Evolutionary conservation across 139 green algal species (phyloP).

Genomic region (Prasinococcaceae sp.): DNA sequence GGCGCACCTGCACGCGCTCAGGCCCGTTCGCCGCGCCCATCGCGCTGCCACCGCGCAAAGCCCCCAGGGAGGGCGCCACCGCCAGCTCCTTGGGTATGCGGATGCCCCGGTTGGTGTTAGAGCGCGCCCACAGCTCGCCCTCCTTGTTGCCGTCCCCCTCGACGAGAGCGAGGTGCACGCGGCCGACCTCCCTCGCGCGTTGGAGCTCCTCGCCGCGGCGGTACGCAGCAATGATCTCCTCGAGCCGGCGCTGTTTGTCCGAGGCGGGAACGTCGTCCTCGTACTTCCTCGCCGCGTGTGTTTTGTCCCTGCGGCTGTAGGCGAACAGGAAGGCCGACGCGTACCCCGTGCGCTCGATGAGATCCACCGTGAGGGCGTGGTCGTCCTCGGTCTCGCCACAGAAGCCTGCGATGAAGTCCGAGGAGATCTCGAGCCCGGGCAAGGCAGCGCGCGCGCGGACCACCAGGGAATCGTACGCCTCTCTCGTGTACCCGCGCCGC

Average conservation of each 20-base stretch:
- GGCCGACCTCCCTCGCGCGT: too few species aligned
- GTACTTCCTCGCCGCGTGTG: conserved; percentile 54
- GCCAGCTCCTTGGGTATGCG: too few species aligned
- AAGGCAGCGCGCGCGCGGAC: conserved; percentile 31
- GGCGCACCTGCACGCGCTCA: too few species aligned
- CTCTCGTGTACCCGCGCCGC: conserved; percentile 59
- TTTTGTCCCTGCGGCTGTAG: conserved; percentile 63
- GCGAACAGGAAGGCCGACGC: conserved; percentile 77
- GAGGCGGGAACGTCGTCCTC: conserved; percentile 47
- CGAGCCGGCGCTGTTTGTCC: conserved; percentile 43
- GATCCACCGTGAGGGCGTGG: conserved; percentile 52
- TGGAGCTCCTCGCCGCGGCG: too few species aligned
- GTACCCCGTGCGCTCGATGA: conserved; percentile 47
- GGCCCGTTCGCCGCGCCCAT: too few species aligned
- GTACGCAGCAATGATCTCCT: conserved; percentile 46
- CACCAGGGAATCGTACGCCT: conserved; percentile 72
- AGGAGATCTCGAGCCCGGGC: conserved; percentile 54
- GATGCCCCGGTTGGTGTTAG: too few species aligned
- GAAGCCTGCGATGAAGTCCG: conserved; percentile 79
- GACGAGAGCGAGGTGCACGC: too few species aligned
- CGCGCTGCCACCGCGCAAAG: too few species aligned
- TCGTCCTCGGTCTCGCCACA: conserved; percentile 77
- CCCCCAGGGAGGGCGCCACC: too few species aligned
- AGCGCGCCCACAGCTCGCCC: too few species aligned
- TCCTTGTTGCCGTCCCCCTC: too few species aligned